Percentiles rank a stretch among this genome's conserved stretches.
These are phyloP conservation scores for Pleurostoma richardsiae DNA, from an alignment of 2,329 filamentous ascomycete genomes.

Conservation along the genomic window DNA sequence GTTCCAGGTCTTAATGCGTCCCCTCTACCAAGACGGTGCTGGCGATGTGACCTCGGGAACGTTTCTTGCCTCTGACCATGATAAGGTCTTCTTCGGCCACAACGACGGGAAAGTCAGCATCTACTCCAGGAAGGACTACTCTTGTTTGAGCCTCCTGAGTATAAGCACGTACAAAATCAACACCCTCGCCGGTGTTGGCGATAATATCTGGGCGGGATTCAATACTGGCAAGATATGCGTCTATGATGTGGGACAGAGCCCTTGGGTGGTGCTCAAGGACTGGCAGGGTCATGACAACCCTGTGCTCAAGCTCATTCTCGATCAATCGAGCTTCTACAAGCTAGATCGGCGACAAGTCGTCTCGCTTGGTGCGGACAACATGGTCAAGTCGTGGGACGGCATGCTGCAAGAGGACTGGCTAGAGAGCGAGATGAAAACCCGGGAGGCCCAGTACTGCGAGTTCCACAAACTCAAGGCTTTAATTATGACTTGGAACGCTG, in stretches of 20 bases:
- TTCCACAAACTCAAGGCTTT: constrained; percentile 78
- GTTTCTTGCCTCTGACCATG: constrained; percentile 66
- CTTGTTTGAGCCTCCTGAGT: constrained; percentile 74
- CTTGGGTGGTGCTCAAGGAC: constrained; percentile 89
- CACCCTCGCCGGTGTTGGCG: constrained; percentile 73
- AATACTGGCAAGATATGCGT: constrained; percentile 92
- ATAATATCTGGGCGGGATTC: constrained; percentile 86
- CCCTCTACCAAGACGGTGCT: constrained; percentile 65
- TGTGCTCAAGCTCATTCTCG: constrained; percentile 70
- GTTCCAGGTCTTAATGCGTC: constrained; percentile 70
- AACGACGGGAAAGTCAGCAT: constrained; percentile 90
- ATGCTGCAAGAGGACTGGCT: constrained; percentile 91
- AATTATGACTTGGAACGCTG: constrained; percentile 94
- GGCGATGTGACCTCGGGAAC: constrained; percentile 87
- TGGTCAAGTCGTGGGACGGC: constrained; percentile 84
- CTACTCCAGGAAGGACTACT: constrained; percentile 75
- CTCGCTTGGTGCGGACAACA: constrained; percentile 82
- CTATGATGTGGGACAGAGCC: constrained; percentile 77
- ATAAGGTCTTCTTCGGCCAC: constrained; percentile 85
- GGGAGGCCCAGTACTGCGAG: constrained; percentile 76
- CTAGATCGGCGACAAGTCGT: constrained; percentile 80
- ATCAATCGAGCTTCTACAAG: constrained; percentile 79
- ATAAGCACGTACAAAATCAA: constrained; percentile 96
- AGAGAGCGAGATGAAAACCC: constrained; percentile 81
- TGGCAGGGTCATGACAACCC: constrained; percentile 89